These are phyloP conservation scores for Deinandra increscens DNA, from an alignment of 129 eudicot genomes.

Conservation along the genomic window DNA sequence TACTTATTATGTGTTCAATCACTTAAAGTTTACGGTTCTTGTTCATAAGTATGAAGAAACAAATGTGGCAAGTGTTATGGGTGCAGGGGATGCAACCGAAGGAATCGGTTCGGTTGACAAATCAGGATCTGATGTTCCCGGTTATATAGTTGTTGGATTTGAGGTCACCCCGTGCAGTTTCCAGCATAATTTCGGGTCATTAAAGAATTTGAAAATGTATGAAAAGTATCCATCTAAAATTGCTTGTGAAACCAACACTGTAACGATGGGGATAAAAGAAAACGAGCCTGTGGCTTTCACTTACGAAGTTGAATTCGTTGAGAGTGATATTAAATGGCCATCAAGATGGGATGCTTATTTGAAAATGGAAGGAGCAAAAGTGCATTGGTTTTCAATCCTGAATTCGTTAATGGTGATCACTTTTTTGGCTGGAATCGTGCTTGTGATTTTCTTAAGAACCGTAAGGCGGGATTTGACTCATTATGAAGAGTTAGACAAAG, in stretches of 20 bases:
- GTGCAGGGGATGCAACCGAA: background rate
- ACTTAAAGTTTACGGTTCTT: conserved; percentile 2
- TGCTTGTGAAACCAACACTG: background rate
- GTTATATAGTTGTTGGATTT: background rate
- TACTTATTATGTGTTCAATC: background rate
- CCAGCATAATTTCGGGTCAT: background rate
- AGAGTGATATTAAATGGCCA: conserved; percentile 4
- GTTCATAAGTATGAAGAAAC: conserved; percentile 6
- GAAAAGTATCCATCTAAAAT: background rate
- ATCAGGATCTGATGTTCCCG: background rate
- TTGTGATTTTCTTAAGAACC: background rate
- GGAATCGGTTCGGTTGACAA: background rate
- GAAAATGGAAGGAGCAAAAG: background rate
- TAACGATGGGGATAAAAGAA: background rate
- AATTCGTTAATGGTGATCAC: conserved; percentile 2
- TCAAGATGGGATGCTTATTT: background rate
- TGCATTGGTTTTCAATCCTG: conserved; percentile 4
- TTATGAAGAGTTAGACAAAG: conserved; percentile 5
- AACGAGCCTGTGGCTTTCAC: conserved; percentile 4
- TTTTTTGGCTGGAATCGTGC: background rate
- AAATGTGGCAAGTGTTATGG: conserved; percentile 4
- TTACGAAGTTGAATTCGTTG: background rate
- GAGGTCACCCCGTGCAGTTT: conserved; percentile 5
- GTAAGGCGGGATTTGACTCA: conserved; percentile 12
- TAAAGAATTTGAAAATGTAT: background rate